Base-by-base conservation (phyloP, 768 basidiomycete genomes). In the Mrakia frigida region DNA sequence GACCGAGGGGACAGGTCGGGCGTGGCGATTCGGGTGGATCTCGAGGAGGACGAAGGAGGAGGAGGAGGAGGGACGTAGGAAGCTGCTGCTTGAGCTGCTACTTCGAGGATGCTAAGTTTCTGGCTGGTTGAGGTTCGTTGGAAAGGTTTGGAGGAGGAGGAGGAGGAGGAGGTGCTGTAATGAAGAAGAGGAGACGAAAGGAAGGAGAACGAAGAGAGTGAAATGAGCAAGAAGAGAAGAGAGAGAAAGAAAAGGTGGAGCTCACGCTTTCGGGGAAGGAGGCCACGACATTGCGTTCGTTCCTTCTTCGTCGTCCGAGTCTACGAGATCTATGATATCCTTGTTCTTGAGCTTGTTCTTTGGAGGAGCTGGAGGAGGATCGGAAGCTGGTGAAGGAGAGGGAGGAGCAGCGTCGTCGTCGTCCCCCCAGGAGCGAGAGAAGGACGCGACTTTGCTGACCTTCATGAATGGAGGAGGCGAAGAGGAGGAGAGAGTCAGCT, bases 1-100 rank as follows among this genome's bases (percentile, higher is more conserved):
- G 70, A 52, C 18, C 43, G 18, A 6, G 70, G 70, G 50, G 70
- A 71, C 11, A 68, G 65, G 9, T 68, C 65, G 6, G 65, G 65
- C 10, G 65, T 68, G 39, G 65, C 21, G 65, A 68, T 68, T 37
- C 65, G 35, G 21, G 37, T n/a, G 5, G 35, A 39, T 35, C 25
- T 11, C 10, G 65, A 21, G 37, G 65, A 68, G 16, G 61, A 63
- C 14, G 65, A 67, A 3, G 61, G 10, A 16, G 61, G 35, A 11
- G n/a, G n/a, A 16, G 61, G 61, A 63, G 61, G 28, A 2, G 61
- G 61, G 18, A 6, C 37, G 39, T 10, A 68, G 35, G 65, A 23
- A 23, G 37, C 65, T 56, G 28, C 56, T 25, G 28, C 56, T 56
- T 56, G 37, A 39, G 65, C 37, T 39, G 35, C 23, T 35, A n/a